phyloP scores from a whole-genome alignment of 2,329 filamentous ascomycete species.

The Aspergillus alliaceus region DNA sequence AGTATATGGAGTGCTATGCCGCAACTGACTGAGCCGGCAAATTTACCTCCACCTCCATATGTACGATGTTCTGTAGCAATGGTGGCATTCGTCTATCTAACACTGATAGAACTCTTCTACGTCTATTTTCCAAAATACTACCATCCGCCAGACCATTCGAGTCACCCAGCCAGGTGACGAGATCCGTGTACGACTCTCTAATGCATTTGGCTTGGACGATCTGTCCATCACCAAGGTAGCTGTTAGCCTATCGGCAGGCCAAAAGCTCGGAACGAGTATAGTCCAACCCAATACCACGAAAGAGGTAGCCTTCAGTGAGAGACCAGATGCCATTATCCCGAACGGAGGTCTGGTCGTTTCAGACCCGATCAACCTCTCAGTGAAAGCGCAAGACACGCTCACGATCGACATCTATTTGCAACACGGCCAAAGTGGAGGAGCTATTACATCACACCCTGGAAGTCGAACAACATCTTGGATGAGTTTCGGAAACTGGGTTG shows the following conservation, averaged over 20 bases:
- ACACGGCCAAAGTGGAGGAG: slow-evolving; percentile 55
- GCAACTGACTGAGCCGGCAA: slow-evolving; percentile 62
- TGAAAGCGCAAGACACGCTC: slow-evolving; percentile 54
- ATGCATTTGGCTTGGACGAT: slow-evolving; percentile 62
- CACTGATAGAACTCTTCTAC: slow-evolving; percentile 51
- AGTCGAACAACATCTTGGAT: slow-evolving; percentile 64
- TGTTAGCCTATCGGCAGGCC: slow-evolving; percentile 52
- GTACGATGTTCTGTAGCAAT: slow-evolving; percentile 36
- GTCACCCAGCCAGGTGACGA: slow-evolving; percentile 57
- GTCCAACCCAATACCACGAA: slow-evolving; percentile 56
- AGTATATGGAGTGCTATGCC: slow-evolving; percentile 67
- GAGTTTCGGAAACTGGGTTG: slow-evolving; percentile 57
- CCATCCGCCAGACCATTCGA: slow-evolving; percentile 66
- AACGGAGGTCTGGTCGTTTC: slow-evolving; percentile 60
- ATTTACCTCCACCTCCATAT: slow-evolving; percentile 62
- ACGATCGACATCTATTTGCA: slow-evolving; percentile 60
- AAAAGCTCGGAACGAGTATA: slow-evolving; percentile 48
- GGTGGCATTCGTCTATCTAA: slow-evolving; percentile 10
- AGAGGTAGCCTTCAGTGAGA: slow-evolving; percentile 60
- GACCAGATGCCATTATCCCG: slow-evolving; percentile 52
- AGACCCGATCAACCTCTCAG: slow-evolving; percentile 59
- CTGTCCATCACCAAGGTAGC: slow-evolving; percentile 61
- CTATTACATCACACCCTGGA: slow-evolving; percentile 65
- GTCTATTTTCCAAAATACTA: slow-evolving; percentile 61
- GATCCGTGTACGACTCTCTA: slow-evolving; percentile 64